These are phyloP conservation scores for Hyphodiscus hymeniophilus DNA, from an alignment of 495 filamentous ascomycete genomes.

Conservation along the genomic window DNA sequence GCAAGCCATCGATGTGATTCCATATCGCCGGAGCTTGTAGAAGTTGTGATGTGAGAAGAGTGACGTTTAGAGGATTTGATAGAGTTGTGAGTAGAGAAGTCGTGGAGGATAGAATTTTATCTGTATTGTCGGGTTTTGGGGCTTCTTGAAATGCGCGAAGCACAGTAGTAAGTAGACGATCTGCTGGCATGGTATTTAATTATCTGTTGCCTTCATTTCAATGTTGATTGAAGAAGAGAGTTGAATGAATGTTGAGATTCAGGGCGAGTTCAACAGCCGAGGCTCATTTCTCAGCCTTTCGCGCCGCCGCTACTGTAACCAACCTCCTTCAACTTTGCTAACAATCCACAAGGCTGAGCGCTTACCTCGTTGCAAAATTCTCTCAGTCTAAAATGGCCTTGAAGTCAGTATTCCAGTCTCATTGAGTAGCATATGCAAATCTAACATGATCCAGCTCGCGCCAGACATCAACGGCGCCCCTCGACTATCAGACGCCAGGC, in stretches of 20 bases:
- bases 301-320: background rate
- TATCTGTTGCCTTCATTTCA: background rate
- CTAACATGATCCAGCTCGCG: constrained; percentile 5
- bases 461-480: constrained; percentile 14
- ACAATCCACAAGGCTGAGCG: constrained; percentile 2
- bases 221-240: background rate
- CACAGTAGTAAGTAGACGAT: constrained; percentile 42
- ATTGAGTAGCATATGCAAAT: background rate
- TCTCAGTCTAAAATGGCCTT: background rate
- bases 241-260: background rate
- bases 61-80: constrained; percentile 83
- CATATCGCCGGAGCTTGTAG: constrained; percentile 83
- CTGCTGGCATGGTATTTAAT: constrained; percentile 32
- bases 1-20: constrained; percentile 63
- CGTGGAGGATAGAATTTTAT: constrained; percentile 66
- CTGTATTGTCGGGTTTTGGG: constrained; percentile 39
- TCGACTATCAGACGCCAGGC: constrained; percentile 58
- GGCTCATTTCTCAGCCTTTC: constrained; percentile 18
- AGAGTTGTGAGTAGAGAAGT: constrained; percentile 74
- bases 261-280: constrained; percentile 12
- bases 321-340: background rate
- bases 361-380: background rate
- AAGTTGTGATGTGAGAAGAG: constrained; percentile 83
- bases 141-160: constrained; percentile 41
- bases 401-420: background rate